A percentile compares a stretch with the other conserved stretches of the same genome.
phyloP scores from a whole-genome alignment of 2,329 filamentous ascomycete species.

The Boeremia exigua region DNA sequence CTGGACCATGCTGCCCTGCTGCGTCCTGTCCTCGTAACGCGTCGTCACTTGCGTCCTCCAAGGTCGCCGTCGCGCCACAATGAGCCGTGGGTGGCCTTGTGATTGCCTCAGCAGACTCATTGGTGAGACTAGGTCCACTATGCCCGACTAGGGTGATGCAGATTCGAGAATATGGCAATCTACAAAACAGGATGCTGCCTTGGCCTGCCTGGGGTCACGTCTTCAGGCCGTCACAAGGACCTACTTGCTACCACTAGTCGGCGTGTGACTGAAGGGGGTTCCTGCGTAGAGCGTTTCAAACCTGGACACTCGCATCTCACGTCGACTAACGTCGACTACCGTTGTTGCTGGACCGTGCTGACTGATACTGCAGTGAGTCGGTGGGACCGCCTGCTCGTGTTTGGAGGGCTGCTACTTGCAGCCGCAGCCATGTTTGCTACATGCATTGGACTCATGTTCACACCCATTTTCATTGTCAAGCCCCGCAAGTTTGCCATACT shows the following conservation, averaged over 20 bases:
- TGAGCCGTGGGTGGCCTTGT: conserved; percentile 30
- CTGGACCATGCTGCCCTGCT: conserved; percentile 17
- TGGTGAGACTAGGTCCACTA: conserved; percentile 33
- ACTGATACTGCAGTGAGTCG: conserved; percentile 74
- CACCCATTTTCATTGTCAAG: conserved; percentile 70
- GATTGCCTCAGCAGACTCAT: conserved; percentile 34
- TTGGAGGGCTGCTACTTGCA: conserved; percentile 58
- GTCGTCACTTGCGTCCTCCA: conserved; percentile 14
- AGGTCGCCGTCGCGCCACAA: conserved; percentile 18
- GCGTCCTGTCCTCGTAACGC: conserved; percentile 20
- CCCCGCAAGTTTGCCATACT: conserved; percentile 95
- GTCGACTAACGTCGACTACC: conserved; percentile 33
- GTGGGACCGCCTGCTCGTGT: conserved; percentile 95
- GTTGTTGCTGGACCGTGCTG: conserved; percentile 36
- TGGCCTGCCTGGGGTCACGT: conserved; percentile 11
- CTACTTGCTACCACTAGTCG: conserved; percentile 33
- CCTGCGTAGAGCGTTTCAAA: conserved; percentile 49
- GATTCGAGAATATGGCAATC: conserved; percentile 28
- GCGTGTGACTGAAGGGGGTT: conserved; percentile 49
- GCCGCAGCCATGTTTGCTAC: conserved; percentile 88
- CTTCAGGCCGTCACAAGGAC: conserved; percentile 37
- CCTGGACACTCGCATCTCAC: conserved; percentile 42
- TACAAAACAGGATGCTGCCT: conserved; percentile 24
- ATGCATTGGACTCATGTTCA: conserved; percentile 87
- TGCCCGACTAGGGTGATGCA: conserved; percentile 25